Percentiles rank a stretch among this genome's conserved stretches.
phyloP scores from a whole-genome alignment of 1,284 basidiomycete species.

The Peniophora sp. region DNA sequence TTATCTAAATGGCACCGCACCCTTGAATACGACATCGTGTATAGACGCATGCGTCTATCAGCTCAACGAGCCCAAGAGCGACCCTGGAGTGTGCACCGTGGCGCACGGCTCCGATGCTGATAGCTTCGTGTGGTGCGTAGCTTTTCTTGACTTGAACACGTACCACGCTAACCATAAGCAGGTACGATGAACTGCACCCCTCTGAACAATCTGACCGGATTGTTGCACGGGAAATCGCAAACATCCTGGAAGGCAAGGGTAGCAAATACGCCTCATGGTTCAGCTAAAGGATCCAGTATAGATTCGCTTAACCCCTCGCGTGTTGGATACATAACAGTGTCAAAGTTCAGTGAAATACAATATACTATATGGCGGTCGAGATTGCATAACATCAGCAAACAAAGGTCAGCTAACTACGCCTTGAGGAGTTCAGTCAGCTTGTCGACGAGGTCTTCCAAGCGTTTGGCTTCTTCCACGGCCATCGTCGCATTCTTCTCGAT shows the following conservation, averaged over 20 bases:
- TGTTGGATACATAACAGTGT: too few relatives aligned
- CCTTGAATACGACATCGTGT: constrained; percentile 35
- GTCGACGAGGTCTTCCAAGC: constrained; percentile 50
- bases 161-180: constrained; percentile 26
- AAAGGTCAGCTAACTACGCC: constrained; percentile 5
- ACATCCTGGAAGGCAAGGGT: constrained; percentile 30
- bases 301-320: too few relatives aligned
- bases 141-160: not conserved
- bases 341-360: too few relatives aligned
- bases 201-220: constrained; percentile 46
- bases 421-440: constrained; percentile 7
- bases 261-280: constrained; percentile 43
- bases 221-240: constrained; percentile 40
- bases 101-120: constrained; percentile 36
- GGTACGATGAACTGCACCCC: constrained; percentile 43
- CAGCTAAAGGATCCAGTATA: too few relatives aligned
- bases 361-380: too few relatives aligned
- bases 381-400: too few relatives aligned
- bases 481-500: constrained; percentile 58
- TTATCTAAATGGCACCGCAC: constrained; percentile 53
- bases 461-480: constrained; percentile 57
- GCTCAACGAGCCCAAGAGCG: not conserved
- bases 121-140: constrained; percentile 46
- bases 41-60: not conserved
- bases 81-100: constrained; percentile 24